Evolutionary conservation across 202 grass and related monocot species (phyloP), one percentile per base, ranked within the genome.

Genomic region (Eragrostis tef): DNA sequence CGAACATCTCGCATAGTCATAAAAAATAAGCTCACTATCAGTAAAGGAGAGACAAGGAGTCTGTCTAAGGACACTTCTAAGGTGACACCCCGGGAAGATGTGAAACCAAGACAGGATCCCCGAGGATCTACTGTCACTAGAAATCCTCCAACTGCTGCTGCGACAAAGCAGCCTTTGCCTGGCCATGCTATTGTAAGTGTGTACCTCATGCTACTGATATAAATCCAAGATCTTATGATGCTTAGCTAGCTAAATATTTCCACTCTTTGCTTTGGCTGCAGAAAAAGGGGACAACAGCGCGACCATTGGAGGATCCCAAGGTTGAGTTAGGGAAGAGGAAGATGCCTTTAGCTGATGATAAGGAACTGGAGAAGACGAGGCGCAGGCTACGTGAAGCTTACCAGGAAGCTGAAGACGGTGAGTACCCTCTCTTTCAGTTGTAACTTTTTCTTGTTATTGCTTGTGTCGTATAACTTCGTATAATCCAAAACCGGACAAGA

Each of bases 351-450:
- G 15, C 54, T 3, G 3, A 31, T 31, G 50, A 70, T 57, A 60
- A 75, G 34, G n/a, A 46, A 49, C 75, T 94, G 24, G 87, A 90
- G 29, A 48, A 15, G 17, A 80, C 85, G 0, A 94, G 91, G 64
- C 83, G 74, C 45, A 91, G 73, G 63, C 81, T 91, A 52, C 87
- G 84, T 22, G 85, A 86, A 88, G 84, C 87, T 36, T 91, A 94
- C 54, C 84, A 94, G 64, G 81, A 91, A 89, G 84, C 84, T 9
- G 78, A 91, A 86, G 89, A 88, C 10, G 85, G 87, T 94, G 34
- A 67, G 22, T 31, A 9, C 15, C 17, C 26, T 31, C 31, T 82
- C 56, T 82, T 54, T 56, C 21, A 22, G 6, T 44, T 79, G 46
- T 26, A 15, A 48, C 2, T 61, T 1, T 11, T 27, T n/a, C 19